Evolutionary conservation across 192 early-diverging fungal species (phyloP).

Genomic region (Coemansia sp.): DNA sequence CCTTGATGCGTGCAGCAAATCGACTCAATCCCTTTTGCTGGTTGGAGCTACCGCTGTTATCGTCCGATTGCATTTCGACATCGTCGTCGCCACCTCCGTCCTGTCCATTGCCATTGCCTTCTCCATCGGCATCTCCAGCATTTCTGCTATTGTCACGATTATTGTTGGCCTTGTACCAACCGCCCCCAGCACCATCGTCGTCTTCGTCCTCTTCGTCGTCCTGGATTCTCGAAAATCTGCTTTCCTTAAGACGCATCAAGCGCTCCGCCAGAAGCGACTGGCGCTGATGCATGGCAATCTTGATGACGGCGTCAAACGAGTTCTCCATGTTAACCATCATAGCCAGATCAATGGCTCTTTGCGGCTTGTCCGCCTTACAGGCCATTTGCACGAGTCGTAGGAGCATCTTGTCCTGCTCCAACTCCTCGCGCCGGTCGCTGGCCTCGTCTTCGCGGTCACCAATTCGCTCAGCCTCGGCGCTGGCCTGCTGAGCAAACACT

Average conservation of each 20-base stretch:
- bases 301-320: slow-evolving; percentile 79
- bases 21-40: too few relatives aligned
- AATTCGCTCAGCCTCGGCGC: slow-evolving; percentile 54
- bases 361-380: slow-evolving; percentile 70
- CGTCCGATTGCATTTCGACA: slow-evolving; percentile 2
- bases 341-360: slow-evolving; percentile 79
- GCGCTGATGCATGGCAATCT: slow-evolving; percentile 71
- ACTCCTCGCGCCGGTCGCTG: slow-evolving; percentile 40
- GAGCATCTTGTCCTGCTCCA: slow-evolving; percentile 77
- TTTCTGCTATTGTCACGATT: too few relatives aligned
- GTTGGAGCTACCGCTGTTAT: not conserved
- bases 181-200: not conserved
- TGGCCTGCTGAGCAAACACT: slow-evolving; percentile 56
- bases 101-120: not conserved
- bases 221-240: slow-evolving; percentile 13
- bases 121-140: too few relatives aligned
- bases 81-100: slow-evolving; percentile 2
- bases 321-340: slow-evolving; percentile 56
- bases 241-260: slow-evolving; percentile 54
- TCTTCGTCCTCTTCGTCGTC: slow-evolving; percentile 14
- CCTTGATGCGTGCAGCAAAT: too few relatives aligned
- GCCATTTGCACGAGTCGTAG: slow-evolving; percentile 79
- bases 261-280: slow-evolving; percentile 72
- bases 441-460: slow-evolving; percentile 24
- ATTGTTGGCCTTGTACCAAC: too few relatives aligned